Conservation (phyloP, 2,329 filamentous ascomycete species). For the Diaporthe sp. region DNA sequence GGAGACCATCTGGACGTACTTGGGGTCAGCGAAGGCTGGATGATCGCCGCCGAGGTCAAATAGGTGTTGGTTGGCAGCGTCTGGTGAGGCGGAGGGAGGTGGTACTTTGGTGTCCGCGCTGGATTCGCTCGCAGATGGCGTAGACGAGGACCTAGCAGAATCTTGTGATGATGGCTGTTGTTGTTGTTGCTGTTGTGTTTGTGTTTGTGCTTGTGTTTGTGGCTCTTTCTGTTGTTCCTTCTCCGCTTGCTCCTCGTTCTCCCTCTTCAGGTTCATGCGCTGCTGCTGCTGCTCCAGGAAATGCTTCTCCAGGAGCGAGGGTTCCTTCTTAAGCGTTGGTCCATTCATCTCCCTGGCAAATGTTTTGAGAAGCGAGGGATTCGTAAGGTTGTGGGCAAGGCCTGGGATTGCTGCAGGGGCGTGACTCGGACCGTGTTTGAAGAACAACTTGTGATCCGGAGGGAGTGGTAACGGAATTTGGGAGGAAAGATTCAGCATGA, state of each 20-base stretch:
- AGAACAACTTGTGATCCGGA: constrained; percentile 54
- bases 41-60: constrained; percentile 34
- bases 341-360: constrained; percentile 45
- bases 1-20: constrained; percentile 60
- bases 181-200: constrained; percentile 33
- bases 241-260: constrained; percentile 15
- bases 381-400: constrained; percentile 32
- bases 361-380: constrained; percentile 42
- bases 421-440: constrained; percentile 40
- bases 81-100: constrained; percentile 15
- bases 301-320: constrained; percentile 38
- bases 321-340: constrained; percentile 37
- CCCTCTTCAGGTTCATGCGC: constrained; percentile 27
- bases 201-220: constrained; percentile 31
- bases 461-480: constrained; percentile 56
- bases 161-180: constrained; percentile 20
- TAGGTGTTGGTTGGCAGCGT: constrained; percentile 28
- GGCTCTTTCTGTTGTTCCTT: constrained; percentile 38
- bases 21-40: constrained; percentile 51
- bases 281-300: constrained; percentile 36
- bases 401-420: constrained; percentile 22
- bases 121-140: constrained; percentile 32
- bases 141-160: constrained; percentile 33
- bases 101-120: constrained; percentile 37
- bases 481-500: constrained; percentile 41